phyloP scores from a whole-genome alignment of 192 early-diverging fungal species.

The Piromyces finnis region DNA sequence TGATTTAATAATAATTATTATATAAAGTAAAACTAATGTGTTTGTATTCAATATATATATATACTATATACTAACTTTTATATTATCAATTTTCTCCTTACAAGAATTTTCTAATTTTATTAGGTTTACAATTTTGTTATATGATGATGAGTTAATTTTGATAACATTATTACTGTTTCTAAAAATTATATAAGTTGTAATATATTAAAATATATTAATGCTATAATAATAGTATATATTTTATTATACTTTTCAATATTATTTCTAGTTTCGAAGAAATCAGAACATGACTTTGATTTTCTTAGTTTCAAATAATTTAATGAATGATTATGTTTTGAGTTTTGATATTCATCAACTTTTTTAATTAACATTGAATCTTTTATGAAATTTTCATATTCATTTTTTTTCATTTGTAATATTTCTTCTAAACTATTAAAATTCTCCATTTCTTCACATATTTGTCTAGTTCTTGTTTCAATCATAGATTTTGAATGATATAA shows the following conservation, averaged over 20 bases:
- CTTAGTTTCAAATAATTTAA: neutral
- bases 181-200: too few relatives aligned
- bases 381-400: neutral
- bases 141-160: too few relatives aligned
- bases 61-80: too few relatives aligned
- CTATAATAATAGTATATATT: too few relatives aligned
- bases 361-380: neutral
- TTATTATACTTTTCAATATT: neutral
- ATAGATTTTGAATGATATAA: neutral
- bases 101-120: too few relatives aligned
- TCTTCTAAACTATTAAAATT: neutral
- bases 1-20: too few relatives aligned
- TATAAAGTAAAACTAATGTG: too few relatives aligned
- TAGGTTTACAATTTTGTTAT: too few relatives aligned
- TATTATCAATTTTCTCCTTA: too few relatives aligned
- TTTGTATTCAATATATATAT: too few relatives aligned
- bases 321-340: neutral
- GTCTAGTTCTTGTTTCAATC: neutral
- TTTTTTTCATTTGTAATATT: neutral
- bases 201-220: too few relatives aligned
- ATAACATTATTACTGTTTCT: too few relatives aligned
- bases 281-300: neutral
- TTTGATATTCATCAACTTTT: neutral
- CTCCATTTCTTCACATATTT: neutral
- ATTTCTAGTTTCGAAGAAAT: neutral